A percentile compares a stretch with the other conserved stretches of the same genome.
Evolutionary conservation across 495 filamentous ascomycete species (phyloP).

Genomic region (Tetracladium marchalianum): DNA sequence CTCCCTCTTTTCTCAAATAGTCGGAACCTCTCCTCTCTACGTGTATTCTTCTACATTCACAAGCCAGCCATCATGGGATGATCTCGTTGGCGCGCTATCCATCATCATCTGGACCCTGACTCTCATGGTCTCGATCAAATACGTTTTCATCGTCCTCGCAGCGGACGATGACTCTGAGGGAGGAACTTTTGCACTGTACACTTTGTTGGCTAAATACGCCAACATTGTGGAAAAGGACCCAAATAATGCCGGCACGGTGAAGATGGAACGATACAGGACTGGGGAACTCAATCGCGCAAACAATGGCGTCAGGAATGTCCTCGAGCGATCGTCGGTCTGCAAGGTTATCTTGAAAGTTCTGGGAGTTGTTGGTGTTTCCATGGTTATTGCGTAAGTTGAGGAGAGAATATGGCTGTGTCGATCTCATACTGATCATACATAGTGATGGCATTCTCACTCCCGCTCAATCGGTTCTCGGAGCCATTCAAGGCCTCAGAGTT

Average conservation of each 20-base stretch:
- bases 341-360: slow-evolving; percentile 49
- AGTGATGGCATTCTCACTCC: slow-evolving; percentile 60
- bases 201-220: slow-evolving; percentile 59
- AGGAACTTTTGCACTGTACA: slow-evolving; percentile 65
- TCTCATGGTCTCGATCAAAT: slow-evolving; percentile 67
- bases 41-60: slow-evolving; percentile 54
- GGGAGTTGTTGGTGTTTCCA: slow-evolving; percentile 60
- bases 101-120: slow-evolving; percentile 67
- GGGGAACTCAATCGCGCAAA: slow-evolving; percentile 42
- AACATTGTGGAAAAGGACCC: slow-evolving; percentile 20
- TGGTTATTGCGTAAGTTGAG: slow-evolving; percentile 45
- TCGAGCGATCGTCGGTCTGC: slow-evolving; percentile 47
- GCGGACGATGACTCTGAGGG: slow-evolving; percentile 74
- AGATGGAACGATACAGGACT: slow-evolving; percentile 50
- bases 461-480: slow-evolving; percentile 59
- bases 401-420: not conserved
- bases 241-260: slow-evolving; percentile 20
- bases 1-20: not conserved
- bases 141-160: slow-evolving; percentile 54
- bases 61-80: slow-evolving; percentile 41
- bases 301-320: slow-evolving; percentile 37
- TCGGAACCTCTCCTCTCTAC: slow-evolving; percentile 6
- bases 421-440: not conserved
- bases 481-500: slow-evolving; percentile 55
- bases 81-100: slow-evolving; percentile 60